Conservation (phyloP, 371 early-diverging fungal genomes). For the Lichtheimia hyalospora region DNA sequence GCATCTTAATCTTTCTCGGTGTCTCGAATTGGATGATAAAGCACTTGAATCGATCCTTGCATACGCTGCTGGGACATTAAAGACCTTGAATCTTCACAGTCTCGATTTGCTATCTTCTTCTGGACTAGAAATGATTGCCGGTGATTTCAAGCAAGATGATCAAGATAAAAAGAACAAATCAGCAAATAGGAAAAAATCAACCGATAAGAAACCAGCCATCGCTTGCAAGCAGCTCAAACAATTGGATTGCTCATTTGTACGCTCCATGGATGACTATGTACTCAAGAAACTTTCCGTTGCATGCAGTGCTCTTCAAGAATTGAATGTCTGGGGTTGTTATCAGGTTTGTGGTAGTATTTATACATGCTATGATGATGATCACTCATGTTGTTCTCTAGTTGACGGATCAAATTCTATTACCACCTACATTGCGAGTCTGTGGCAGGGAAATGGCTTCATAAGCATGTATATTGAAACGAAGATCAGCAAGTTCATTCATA, state of each 20-base stretch:
- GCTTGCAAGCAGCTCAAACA: conserved; percentile 46
- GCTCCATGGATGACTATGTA: conserved; percentile 71
- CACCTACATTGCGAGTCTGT: conserved; percentile 1
- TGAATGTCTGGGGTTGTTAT: conserved; percentile 76
- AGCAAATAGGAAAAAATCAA: too few relatives aligned
- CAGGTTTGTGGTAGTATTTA: conserved; percentile 19
- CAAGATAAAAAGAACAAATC: background rate
- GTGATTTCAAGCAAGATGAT: conserved; percentile 11
- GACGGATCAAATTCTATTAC: background rate
- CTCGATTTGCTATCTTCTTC: conserved; percentile 64
- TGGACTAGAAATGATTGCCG: conserved; percentile 53
- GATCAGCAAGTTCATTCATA: too few relatives aligned
- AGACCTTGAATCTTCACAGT: conserved; percentile 66
- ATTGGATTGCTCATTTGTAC: conserved; percentile 73
- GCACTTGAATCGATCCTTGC: conserved; percentile 57
- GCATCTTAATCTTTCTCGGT: conserved; percentile 54
- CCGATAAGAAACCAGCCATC: too few relatives aligned
- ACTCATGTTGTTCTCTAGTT: background rate
- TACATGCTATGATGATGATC: background rate
- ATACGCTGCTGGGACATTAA: conserved; percentile 60
- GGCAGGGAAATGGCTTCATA: conserved; percentile 8
- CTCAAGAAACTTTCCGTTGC: conserved; percentile 50
- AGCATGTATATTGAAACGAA: too few relatives aligned
- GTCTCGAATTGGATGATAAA: conserved; percentile 56
- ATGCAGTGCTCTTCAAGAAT: conserved; percentile 43